Evolutionary conservation across 73 alveolate genomes (phyloP).

Genomic region (Strombidium stylifer): DNA sequence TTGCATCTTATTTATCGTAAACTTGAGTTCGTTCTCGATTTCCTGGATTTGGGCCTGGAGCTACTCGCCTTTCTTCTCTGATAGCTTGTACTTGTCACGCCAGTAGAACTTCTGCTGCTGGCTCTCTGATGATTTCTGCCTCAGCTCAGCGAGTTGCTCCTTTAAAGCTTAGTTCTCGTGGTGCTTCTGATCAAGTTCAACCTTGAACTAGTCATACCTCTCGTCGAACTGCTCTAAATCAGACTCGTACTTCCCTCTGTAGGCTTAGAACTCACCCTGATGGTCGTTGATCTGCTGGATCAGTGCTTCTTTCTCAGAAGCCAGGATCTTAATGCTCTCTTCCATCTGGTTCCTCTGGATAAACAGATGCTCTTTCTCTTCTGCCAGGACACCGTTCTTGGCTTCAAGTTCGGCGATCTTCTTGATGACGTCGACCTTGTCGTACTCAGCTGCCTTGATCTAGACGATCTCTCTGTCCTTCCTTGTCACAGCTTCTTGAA

Average conservation of each 20-base stretch:
- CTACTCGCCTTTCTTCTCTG: background rate
- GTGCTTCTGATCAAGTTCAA: conserved; percentile 7
- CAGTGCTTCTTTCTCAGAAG: background rate
- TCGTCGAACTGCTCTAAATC: conserved; percentile 33
- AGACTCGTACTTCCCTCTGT: conserved; percentile 7
- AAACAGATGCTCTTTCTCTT: conserved; percentile 25
- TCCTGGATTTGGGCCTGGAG: conserved; percentile 3
- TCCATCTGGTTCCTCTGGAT: conserved; percentile 25
- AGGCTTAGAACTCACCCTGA: conserved; percentile 4
- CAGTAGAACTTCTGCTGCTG: conserved; percentile 7
- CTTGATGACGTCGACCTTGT: conserved; percentile 25
- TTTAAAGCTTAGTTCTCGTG: conserved; percentile 10
- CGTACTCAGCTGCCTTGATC: conserved; percentile 33
- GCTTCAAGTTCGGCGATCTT: conserved; percentile 31
- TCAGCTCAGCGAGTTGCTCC: conserved; percentile 1
- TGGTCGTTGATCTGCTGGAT: background rate
- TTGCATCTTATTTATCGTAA: conserved; percentile 1
- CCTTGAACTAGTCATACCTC: conserved; percentile 7
- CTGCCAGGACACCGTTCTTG: background rate
- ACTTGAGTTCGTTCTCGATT: conserved; percentile 6
- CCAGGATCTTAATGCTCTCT: background rate
- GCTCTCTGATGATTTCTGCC: background rate
- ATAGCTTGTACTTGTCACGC: background rate
- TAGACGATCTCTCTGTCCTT: conserved; percentile 1
- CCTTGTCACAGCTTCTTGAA: background rate